A percentile compares a stretch with the other conserved stretches of the same genome.
Evolutionary conservation across 2,329 filamentous ascomycete genomes (phyloP).

Genomic region (Sporothrix brunneoviolacea): DNA sequence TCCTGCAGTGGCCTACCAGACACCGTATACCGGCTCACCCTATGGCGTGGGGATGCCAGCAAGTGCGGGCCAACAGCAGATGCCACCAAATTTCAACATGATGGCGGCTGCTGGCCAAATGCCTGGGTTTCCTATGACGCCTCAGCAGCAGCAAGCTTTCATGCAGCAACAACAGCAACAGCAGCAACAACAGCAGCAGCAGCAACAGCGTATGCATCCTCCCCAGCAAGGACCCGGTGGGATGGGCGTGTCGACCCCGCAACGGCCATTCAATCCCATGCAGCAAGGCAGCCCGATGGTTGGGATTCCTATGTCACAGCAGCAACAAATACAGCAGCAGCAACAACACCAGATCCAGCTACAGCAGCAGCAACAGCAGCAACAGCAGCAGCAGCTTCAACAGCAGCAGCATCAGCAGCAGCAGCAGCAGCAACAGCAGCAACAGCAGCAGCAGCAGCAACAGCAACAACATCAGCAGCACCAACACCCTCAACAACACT

Average conservation of each 20-base stretch:
- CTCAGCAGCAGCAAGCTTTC: constrained; percentile 33
- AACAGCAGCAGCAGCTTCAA: constrained; percentile 24
- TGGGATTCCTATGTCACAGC: constrained; percentile 27
- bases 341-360: constrained; percentile 24
- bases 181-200: constrained; percentile 25
- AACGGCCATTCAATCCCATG: constrained; percentile 31
- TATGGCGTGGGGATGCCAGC: constrained; percentile 49
- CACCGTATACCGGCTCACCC: constrained; percentile 50
- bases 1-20: constrained; percentile 48
- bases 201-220: constrained; percentile 38
- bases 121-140: constrained; percentile 50
- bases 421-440: constrained; percentile 32
- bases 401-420: constrained; percentile 26
- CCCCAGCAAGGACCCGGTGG: constrained; percentile 29
- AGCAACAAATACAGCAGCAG: constrained; percentile 30
- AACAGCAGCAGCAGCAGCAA: constrained; percentile 25
- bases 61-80: constrained; percentile 41
- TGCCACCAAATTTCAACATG: constrained; percentile 46
- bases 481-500: constrained; percentile 12
- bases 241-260: constrained; percentile 31
- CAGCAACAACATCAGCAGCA: constrained; percentile 7
- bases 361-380: constrained; percentile 20
- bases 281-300: constrained; percentile 31
- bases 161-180: constrained; percentile 26
- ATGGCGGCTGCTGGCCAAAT: constrained; percentile 42